phyloP scores from a whole-genome alignment of 2,329 filamentous ascomycete species.

The Colletotrichum sp. region DNA sequence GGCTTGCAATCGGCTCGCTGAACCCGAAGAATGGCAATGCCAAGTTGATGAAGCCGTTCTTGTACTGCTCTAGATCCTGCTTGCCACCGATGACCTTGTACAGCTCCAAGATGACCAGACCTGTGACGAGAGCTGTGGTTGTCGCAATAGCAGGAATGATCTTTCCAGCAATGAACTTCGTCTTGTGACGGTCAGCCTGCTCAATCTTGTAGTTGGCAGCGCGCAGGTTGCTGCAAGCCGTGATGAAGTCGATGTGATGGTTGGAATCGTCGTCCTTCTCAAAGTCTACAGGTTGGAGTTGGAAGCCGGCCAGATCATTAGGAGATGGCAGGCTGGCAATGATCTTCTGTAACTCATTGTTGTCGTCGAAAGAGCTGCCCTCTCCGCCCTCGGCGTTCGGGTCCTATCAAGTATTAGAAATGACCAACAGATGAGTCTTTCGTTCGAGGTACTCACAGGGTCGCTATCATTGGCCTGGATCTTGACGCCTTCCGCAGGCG shows the following conservation, averaged over 20 bases:
- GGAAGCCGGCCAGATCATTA: conserved; percentile 84
- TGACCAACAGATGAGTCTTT: neutral
- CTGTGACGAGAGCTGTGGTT: conserved; percentile 93
- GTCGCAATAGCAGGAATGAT: conserved; percentile 99
- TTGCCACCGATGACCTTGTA: conserved; percentile 98
- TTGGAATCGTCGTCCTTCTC: conserved; percentile 99
- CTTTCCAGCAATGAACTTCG: conserved; percentile 99
- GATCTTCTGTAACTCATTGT: conserved; percentile 76
- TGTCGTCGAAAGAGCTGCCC: conserved; percentile 67
- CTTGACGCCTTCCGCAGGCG: conserved; percentile 87
- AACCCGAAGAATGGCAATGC: conserved; percentile 98
- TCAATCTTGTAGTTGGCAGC: conserved; percentile 98
- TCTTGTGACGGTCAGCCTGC: conserved; percentile 92
- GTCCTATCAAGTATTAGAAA: conserved; percentile 56
- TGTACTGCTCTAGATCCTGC: conserved; percentile 96
- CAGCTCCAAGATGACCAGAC: conserved; percentile 88
- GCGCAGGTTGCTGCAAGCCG: conserved; percentile 92
- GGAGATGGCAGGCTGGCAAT: conserved; percentile 76
- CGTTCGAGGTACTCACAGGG: conserved; percentile 59
- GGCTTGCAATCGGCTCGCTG: conserved; percentile 93
- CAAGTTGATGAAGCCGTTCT: conserved; percentile 98
- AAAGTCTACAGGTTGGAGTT: conserved; percentile 90
- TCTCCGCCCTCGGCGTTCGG: conserved; percentile 70
- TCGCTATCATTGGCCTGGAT: conserved; percentile 97
- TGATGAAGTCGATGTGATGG: conserved; percentile 99